Evolutionary conservation across 1,284 basidiomycete species (phyloP), one percentile per base, ranked within the genome.

Genomic region (Rugosomyces carneus): DNA sequence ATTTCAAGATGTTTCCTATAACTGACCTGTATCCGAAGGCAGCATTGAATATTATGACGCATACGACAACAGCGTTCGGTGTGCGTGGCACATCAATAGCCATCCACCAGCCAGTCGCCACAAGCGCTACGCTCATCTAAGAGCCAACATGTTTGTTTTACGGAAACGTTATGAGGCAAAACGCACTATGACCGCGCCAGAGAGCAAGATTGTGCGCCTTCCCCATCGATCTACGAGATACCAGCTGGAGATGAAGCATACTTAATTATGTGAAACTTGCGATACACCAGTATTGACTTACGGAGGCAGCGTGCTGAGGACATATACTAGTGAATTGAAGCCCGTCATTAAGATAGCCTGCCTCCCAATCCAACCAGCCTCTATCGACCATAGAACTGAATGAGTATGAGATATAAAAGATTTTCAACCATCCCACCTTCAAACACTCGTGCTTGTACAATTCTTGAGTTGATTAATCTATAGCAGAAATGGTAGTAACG

Each of bases 341-440:
- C 94, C 95, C 1, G 94, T 93, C 95, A 99, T 99, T 16, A 98
- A 75, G 53, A 99, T 83, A 3, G 95, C 95, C 58, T 97, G 84
- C 42, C 94, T 80, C n/a, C 95, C 95, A 49, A 96, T 78, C 94
- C 95, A 99, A 36, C 95, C 95, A 37, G 94, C 94, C 72, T 89
- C 88, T 92, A 11, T 37, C 38, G 56, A 41, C 41, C 10, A 15
- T 10, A 34, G 18, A n/a, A n/a, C n/a, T n/a, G 18, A 37, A 9
- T 44, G 2, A 38, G 21, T n/a, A 9, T n/a, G 29, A 15, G 16
- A 3, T 7, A 9, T 5, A 31, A 7, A 9, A 35, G 29, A 23
- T 5, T 10, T 4, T 26, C 21, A 13, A 10, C 39, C 2, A 10
- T 63, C 70, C 47, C 54, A 89, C 89, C 84, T 76, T 93, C 88